phyloP scores from a whole-genome alignment of 1,284 basidiomycete genomes.

The Ceratobasidium sp. region DNA sequence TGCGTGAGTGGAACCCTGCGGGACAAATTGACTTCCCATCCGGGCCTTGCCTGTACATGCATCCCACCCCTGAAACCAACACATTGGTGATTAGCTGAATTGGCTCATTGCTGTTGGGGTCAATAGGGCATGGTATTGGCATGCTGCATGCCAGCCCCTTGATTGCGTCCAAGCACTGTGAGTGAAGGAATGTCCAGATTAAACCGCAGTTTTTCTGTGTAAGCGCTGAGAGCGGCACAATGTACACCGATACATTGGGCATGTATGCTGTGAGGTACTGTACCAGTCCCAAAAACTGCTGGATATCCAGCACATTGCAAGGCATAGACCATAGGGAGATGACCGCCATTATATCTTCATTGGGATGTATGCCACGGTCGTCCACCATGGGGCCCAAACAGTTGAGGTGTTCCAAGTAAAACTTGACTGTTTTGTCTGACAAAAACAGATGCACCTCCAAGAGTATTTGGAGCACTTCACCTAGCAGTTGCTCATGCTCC shows the following conservation, averaged over 20 bases:
- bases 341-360: background rate
- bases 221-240: constrained; percentile 47
- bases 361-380: background rate
- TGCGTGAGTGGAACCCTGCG: constrained; percentile 55
- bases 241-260: constrained; percentile 52
- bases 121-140: constrained; percentile 49
- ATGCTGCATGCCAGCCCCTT: constrained; percentile 51
- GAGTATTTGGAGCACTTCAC: constrained; percentile 52
- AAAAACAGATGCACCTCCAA: constrained; percentile 51
- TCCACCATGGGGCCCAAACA: constrained; percentile 50
- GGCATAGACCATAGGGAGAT: constrained; percentile 12
- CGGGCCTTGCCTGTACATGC: constrained; percentile 53
- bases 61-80: constrained; percentile 55
- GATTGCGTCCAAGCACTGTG: constrained; percentile 55
- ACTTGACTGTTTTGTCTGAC: constrained; percentile 50
- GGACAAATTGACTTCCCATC: background rate
- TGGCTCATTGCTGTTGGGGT: constrained; percentile 47
- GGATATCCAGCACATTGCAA: background rate
- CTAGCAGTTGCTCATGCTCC: constrained; percentile 54
- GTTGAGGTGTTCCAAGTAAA: constrained; percentile 50
- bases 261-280: constrained; percentile 51
- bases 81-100: constrained; percentile 45
- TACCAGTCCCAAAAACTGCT: constrained; percentile 26
- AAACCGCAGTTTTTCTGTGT: constrained; percentile 47
- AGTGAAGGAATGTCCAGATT: constrained; percentile 52